Base-by-base conservation (phyloP, 2,329 filamentous ascomycete genomes). In the Triangularia verruculosa region DNA sequence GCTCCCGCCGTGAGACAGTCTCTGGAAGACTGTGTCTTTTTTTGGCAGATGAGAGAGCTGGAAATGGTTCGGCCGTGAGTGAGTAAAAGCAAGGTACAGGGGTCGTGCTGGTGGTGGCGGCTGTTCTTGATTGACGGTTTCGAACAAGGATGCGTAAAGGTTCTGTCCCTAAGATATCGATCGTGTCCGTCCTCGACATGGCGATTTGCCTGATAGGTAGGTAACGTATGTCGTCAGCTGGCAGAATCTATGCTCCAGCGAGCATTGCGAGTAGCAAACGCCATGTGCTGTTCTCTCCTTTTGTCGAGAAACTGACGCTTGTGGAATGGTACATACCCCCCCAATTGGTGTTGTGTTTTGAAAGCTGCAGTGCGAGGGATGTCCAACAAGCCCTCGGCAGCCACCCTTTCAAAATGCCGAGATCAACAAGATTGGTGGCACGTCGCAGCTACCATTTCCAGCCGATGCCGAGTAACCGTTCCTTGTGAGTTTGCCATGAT, bases 361-460 rank as follows among this genome's bases (percentile, higher is more conserved):
- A 47, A 58, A 58, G 30, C 32, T 58, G 56, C 22, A 13, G 56
- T 58, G 56, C 32, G 34, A 58, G 56, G 56, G 24, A 30, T 30
- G 25, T 12, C 54, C 54, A 28, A 28, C 25, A 43, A n/a, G 28
- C 17, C n/a, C 13, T 57, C 54, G 27, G 27, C 32, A 32, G 28
- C 56, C 34, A 43, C 20, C 17, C 56, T 43, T 58, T 11, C 32
- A 43, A 58, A 24, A 47, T 27, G 56, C 56, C 56, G 56, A 58
- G 30, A 47, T 58, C 28, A 34, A 12, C 39, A 22, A 43, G 56
- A 58, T 58, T 58, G 17, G 32, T 58, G 56, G 8, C 47, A 58
- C 56, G 39, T 47, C n/a, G 39, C 20, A 47, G 39, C 39, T 47
- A 17, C 6, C 20, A 3, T 17, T 47, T n/a, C 6, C 20, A 3